These are phyloP conservation scores for Melampsora medusae DNA, from an alignment of 1,284 basidiomycete genomes.

Conservation along the genomic window DNA sequence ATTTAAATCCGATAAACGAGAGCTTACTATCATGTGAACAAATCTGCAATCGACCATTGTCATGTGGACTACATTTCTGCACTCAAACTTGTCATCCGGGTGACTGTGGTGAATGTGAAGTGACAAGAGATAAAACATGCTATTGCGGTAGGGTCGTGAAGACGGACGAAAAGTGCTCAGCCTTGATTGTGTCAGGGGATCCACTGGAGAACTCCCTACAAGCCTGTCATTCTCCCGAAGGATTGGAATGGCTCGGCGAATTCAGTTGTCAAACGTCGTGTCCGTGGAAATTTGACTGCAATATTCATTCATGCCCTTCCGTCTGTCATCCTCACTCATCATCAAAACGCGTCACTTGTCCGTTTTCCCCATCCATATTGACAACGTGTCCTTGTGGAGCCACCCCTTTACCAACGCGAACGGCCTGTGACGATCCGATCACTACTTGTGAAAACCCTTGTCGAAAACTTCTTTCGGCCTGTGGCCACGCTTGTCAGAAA, in stretches of 20 bases:
- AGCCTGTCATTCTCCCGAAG: slow-evolving; percentile 16
- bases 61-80: slow-evolving; percentile 35
- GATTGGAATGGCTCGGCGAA: slow-evolving; percentile 27
- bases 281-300: slow-evolving; percentile 34
- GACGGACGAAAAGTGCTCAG: slow-evolving; percentile 25
- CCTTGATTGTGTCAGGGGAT: not conserved
- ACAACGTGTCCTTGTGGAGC: slow-evolving; percentile 31
- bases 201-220: not conserved
- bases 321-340: slow-evolving; percentile 36
- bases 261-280: slow-evolving; percentile 30
- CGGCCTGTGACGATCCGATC: slow-evolving; percentile 27
- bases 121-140: slow-evolving; percentile 23
- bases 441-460: slow-evolving; percentile 29
- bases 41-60: slow-evolving; percentile 11
- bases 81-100: slow-evolving; percentile 26
- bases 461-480: slow-evolving; percentile 10
- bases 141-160: slow-evolving; percentile 16
- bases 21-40: slow-evolving; percentile 25
- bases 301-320: slow-evolving; percentile 30
- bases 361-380: slow-evolving; percentile 21
- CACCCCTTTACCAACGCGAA: not conserved
- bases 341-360: slow-evolving; percentile 12
- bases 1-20: slow-evolving; percentile 10
- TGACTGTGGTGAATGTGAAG: slow-evolving; percentile 23
- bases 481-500: slow-evolving; percentile 31